Evolutionary conservation across 441 rosid species (phyloP).

Genomic region (Geranium incanum): DNA sequence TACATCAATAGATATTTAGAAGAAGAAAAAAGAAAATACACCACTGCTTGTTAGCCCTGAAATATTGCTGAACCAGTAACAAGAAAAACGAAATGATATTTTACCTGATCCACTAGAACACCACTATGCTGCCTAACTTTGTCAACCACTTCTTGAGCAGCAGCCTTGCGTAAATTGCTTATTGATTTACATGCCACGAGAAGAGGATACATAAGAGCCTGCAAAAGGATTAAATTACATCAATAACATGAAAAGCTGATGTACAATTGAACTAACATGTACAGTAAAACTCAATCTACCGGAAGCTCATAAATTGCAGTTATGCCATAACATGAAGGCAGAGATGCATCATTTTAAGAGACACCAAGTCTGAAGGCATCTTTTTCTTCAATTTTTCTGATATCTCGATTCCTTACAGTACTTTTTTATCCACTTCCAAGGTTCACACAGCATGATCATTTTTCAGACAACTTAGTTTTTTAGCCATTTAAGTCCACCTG

Average conservation of each 20-base stretch:
- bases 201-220: slow-evolving; percentile 99
- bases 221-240: slow-evolving; percentile 21
- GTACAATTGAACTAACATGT: not conserved
- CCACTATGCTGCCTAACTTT: slow-evolving; percentile 98
- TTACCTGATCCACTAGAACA: slow-evolving; percentile 87
- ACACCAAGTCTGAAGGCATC: not conserved
- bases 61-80: not conserved
- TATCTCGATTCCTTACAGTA: not conserved
- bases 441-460: not conserved
- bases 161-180: slow-evolving; percentile 90
- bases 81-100: slow-evolving; percentile 9
- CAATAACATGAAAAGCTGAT: not conserved
- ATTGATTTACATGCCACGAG: slow-evolving; percentile 98
- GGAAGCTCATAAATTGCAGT: not conserved
- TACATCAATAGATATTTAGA: slow-evolving; percentile 6
- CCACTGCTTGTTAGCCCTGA: slow-evolving; percentile 17
- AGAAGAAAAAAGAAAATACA: not conserved
- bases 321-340: not conserved
- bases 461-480: not conserved
- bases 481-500: not conserved
- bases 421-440: not conserved
- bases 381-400: not conserved
- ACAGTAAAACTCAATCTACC: not conserved
- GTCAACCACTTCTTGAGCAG: slow-evolving; percentile 98
- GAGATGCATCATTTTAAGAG: not conserved